phyloP scores from a whole-genome alignment of 2,329 filamentous ascomycete species.

The Phoma herbarum region DNA sequence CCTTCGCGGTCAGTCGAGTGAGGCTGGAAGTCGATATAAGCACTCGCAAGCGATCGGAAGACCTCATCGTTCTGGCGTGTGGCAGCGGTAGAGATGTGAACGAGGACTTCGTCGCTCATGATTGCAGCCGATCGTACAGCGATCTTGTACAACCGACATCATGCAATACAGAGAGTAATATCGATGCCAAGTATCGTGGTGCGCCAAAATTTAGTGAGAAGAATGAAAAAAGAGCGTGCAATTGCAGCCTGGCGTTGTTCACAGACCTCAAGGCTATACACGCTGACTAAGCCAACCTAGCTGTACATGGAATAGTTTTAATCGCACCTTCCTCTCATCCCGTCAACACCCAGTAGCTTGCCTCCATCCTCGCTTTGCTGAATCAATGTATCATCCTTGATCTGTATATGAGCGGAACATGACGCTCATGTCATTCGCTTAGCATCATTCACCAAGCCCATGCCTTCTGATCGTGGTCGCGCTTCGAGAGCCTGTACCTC shows the following conservation, averaged over 20 bases:
- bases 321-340: neutral
- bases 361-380: neutral
- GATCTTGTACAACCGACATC: constrained; percentile 21
- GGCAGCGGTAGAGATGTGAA: constrained; percentile 57
- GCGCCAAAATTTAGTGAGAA: neutral
- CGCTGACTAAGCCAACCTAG: neutral
- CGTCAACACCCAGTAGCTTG: neutral
- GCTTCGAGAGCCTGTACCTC: constrained; percentile 3
- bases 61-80: constrained; percentile 54
- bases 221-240: neutral
- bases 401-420: neutral
- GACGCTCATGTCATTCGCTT: neutral
- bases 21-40: constrained; percentile 52
- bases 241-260: neutral
- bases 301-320: neutral
- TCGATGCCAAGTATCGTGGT: neutral
- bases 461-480: constrained; percentile 1
- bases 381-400: neutral
- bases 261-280: neutral
- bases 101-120: constrained; percentile 54
- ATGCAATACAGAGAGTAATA: neutral
- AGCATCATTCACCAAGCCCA: neutral
- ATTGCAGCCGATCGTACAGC: constrained; percentile 14
- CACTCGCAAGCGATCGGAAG: constrained; percentile 51
- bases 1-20: constrained; percentile 2